Percentiles rank a stretch among this genome's conserved stretches.
phyloP scores from a whole-genome alignment of 139 green algal genomes.

The Chlamydomonas sp. region DNA sequence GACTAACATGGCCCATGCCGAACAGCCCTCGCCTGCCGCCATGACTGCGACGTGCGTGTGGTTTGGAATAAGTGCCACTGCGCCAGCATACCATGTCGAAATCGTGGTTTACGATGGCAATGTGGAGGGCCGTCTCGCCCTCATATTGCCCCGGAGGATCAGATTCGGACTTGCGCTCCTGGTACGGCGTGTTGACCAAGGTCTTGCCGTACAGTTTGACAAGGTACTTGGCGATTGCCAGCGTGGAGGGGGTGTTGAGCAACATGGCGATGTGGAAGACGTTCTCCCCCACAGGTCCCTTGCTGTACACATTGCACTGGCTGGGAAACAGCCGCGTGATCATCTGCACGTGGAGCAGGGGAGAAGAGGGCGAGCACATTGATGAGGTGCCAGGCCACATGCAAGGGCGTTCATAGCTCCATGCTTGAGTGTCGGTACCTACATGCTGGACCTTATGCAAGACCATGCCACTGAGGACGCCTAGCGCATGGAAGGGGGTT shows the following conservation, averaged over 20 bases:
- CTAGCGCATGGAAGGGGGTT: too few relatives aligned
- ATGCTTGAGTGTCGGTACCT: neutral
- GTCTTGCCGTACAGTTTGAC: slow-evolving; percentile 67
- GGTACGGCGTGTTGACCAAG: slow-evolving; percentile 68
- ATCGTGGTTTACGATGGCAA: slow-evolving; percentile 70
- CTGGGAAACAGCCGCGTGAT: slow-evolving; percentile 68
- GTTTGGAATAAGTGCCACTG: neutral
- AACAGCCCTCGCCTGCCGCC: too few relatives aligned
- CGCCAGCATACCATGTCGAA: slow-evolving; percentile 55
- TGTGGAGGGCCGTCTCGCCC: slow-evolving; percentile 72
- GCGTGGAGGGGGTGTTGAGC: slow-evolving; percentile 66
- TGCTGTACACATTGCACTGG: slow-evolving; percentile 65
- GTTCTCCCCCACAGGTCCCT: slow-evolving; percentile 70
- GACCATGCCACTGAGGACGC: too few relatives aligned
- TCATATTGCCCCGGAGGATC: slow-evolving; percentile 66
- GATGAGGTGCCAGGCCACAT: neutral
- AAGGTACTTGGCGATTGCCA: slow-evolving; percentile 70
- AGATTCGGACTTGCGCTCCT: slow-evolving; percentile 55
- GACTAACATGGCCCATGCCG: too few relatives aligned
- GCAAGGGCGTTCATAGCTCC: neutral
- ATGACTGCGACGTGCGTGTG: neutral
- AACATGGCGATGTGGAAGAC: slow-evolving; percentile 70
- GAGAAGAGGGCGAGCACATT: neutral
- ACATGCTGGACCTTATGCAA: too few relatives aligned
- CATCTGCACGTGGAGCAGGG: slow-evolving; percentile 40